A percentile compares a stretch with the other conserved stretches of the same genome.
Conservation (phyloP, 2,329 filamentous ascomycete genomes). For the Talaromyces amestolkiae region DNA sequence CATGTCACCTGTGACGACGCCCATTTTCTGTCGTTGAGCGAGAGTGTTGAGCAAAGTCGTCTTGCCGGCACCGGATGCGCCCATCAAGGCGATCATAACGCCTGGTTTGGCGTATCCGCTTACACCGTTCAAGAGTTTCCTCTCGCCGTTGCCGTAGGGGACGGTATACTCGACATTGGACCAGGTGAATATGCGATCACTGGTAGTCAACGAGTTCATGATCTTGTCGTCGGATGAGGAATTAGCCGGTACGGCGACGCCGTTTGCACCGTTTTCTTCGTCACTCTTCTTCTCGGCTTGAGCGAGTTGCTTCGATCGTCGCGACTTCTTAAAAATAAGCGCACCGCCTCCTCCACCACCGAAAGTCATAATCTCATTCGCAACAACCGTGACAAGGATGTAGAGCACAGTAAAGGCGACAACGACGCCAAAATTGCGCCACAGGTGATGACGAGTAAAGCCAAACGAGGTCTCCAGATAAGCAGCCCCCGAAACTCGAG, state of each 20-base stretch:
- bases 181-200: conserved; percentile 69
- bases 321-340: conserved; percentile 65
- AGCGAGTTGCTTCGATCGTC: conserved; percentile 44
- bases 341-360: conserved; percentile 63
- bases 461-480: conserved; percentile 58
- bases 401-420: conserved; percentile 75
- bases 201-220: conserved; percentile 34
- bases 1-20: conserved; percentile 66
- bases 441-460: conserved; percentile 58
- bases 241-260: neutral
- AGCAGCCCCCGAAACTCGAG: conserved; percentile 51
- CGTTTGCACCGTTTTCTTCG: conserved; percentile 11
- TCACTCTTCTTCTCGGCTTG: conserved; percentile 26
- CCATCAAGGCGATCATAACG: conserved; percentile 76
- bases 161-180: conserved; percentile 69
- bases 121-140: conserved; percentile 65
- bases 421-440: conserved; percentile 74
- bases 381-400: conserved; percentile 67
- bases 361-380: conserved; percentile 67
- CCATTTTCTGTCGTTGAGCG: conserved; percentile 67
- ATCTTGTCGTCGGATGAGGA: conserved; percentile 10
- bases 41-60: conserved; percentile 77
- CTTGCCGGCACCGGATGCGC: conserved; percentile 78
- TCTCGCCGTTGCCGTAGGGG: conserved; percentile 61
- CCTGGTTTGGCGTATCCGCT: conserved; percentile 78